Percentiles rank a stretch among this genome's conserved stretches.
phyloP scores from a whole-genome alignment of 1,284 basidiomycete species.

The Mycosarcoma maydis region DNA sequence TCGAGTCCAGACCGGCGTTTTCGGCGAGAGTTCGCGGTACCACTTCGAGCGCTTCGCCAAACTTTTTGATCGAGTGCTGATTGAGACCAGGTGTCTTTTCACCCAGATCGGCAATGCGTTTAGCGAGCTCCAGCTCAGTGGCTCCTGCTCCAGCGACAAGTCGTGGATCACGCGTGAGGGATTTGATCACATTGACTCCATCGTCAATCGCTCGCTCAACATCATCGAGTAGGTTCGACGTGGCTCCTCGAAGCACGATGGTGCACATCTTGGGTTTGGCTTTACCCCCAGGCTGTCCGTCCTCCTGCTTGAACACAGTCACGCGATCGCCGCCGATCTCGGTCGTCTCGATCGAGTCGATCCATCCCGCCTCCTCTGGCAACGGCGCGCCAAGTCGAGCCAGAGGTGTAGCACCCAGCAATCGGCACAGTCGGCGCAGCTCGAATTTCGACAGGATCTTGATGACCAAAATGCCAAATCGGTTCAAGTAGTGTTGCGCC shows the following conservation, averaged over 20 bases:
- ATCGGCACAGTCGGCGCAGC: constrained; percentile 88
- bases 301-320: constrained; percentile 87
- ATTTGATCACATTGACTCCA: constrained; percentile 95
- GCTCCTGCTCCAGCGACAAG: constrained; percentile 95
- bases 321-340: constrained; percentile 98
- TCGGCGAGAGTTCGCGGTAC: constrained; percentile 92
- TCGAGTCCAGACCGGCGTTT: constrained; percentile 93
- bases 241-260: constrained; percentile 76
- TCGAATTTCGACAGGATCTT: constrained; percentile 99
- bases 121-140: constrained; percentile 88
- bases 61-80: constrained; percentile 93
- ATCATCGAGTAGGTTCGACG: constrained; percentile 92
- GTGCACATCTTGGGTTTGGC: constrained; percentile 64
- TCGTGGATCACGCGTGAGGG: constrained; percentile 86
- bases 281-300: constrained; percentile 62
- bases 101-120: constrained; percentile 84
- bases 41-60: constrained; percentile 88
- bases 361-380: constrained; percentile 91
- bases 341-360: constrained; percentile 92
- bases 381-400: constrained; percentile 95
- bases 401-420: constrained; percentile 94
- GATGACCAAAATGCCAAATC: constrained; percentile 90
- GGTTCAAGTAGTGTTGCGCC: constrained; percentile 95
- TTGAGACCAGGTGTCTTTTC: constrained; percentile 87
- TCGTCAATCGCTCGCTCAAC: constrained; percentile 95